Base-by-base conservation (phyloP, 75 land plant species). In the Cunninghamia lanceolata region DNA sequence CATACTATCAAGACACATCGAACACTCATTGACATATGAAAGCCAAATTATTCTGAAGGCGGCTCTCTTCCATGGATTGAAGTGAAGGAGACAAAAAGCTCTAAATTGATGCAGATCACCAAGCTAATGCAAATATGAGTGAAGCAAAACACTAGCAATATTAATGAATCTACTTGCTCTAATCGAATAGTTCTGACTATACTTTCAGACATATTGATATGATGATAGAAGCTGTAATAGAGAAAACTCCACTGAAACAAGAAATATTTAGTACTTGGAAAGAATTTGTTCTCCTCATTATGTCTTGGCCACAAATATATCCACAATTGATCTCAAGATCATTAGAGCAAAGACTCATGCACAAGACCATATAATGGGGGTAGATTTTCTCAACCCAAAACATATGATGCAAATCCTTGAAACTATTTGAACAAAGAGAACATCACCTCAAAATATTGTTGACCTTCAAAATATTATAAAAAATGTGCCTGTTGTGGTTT, bases 361-460 rank as follows among this genome's bases (percentile, higher is more conserved):
- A 39, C 94, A 92, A 86, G 96, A 95, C 83, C 94, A 99, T 5
- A 93, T 98, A 83, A 78, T 95, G 14, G 99, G 99, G 59, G 99
- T 99, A 50, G 99, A 98, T 79, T 98, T 98, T 87, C 96, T 98
- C 96, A 98, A 99, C 78, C 99, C 99, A 83, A 99, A 99, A 35
- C 99, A 98, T 89, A 90, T 98, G 81, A 98, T 96, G 99, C 99
- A 95, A 63, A 92, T 98, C 28, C 82, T 98, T 87, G 99, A 98
- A 85, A 94, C 96, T 86, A 93, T 98, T 71, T 92, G 99, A 4
- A 94, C 99, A 17, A 90, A 93, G 45, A 94, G 88, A 85, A 98
- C 99, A 30, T 95, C 99, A 46, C 86, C 94, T 32, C 99, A 98
- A 93, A 95, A 89, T n/a, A 91, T 96, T 25, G 93, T 94, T 82